Evolutionary conservation across 495 filamentous ascomycete species (phyloP), one percentile per base, ranked within the genome.

Genomic region (Aspergillus panamensis): DNA sequence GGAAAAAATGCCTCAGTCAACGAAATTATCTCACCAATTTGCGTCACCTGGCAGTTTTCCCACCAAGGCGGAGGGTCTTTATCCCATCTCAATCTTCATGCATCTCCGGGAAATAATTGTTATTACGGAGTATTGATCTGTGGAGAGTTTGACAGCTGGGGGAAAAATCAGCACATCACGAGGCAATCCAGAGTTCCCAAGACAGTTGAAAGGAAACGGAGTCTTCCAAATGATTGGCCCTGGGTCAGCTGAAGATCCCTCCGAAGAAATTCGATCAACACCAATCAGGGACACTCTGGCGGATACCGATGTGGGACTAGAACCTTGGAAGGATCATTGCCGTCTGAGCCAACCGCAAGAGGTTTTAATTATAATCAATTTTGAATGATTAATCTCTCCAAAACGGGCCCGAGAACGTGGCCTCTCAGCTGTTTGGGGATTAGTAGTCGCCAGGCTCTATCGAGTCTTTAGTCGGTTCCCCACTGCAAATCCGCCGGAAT

Each of bases 291-390:
- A n/a, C 21, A 19, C 7, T 30, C 14, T 30, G 48, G 57, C 57
- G 61, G 61, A 60, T 53, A 45, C 61, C n/a, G 9, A 60, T 60
- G 58, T 60, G 62, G 62, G 62, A 56, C 56, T 58, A 52, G 55
- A n/a, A n/a, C n/a, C n/a, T n/a, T n/a, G n/a, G n/a, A 35, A 17
- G 30, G 31, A 52, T 10, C n/a, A n/a, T n/a, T n/a, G 30, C 32
- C 43, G 1, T 10, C 51, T 44, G 3, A 44, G 44, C 25, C 25
- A 49, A 49, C 47, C 47, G 29, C 20, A 49, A 39, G 14, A 13
- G 35, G 35, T 12, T 3, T 39, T n/a, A 5, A 6, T 9, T 9
- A 40, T 40, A 9, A 16, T 16, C n/a, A n/a, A n/a, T n/a, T n/a
- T 2, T 8, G 43, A 20, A 17, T 19, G 25, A 25, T 47, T 47